Conservation (phyloP, 2,329 filamentous ascomycete species). For the Diaporthe velutina region DNA sequence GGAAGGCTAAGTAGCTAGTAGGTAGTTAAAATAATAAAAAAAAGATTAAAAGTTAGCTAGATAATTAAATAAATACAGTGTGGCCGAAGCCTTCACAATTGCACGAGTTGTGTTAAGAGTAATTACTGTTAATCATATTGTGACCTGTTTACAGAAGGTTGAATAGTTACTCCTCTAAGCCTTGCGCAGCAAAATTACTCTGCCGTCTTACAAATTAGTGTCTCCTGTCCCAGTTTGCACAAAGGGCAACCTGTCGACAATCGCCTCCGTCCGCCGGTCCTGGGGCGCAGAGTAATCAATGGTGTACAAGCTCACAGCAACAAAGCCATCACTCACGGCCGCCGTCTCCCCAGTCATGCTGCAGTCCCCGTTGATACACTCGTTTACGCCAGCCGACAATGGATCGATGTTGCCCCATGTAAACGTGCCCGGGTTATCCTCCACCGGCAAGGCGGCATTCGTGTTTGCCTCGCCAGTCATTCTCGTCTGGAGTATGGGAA, state of each 20-base stretch:
- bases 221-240: background rate
- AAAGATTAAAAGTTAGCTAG: too few species aligned
- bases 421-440: constrained; percentile 56
- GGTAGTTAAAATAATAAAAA: too few species aligned
- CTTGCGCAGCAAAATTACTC: too few species aligned
- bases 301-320: constrained; percentile 60
- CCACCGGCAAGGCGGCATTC: constrained; percentile 59
- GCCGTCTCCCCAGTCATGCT: constrained; percentile 63
- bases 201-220: too few species aligned
- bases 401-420: constrained; percentile 54
- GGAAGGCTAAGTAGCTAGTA: too few species aligned
- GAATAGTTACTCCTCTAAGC: too few species aligned
- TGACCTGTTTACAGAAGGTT: too few species aligned
- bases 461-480: constrained; percentile 63
- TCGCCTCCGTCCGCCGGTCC: background rate
- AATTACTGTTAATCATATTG: too few species aligned
- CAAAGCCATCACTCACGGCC: constrained; percentile 57
- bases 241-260: constrained; percentile 9
- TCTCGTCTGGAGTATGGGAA: constrained; percentile 60
- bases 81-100: too few species aligned
- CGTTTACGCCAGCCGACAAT: constrained; percentile 56
- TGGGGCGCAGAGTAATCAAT: constrained; percentile 63
- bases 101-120: too few species aligned
- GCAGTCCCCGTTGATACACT: constrained; percentile 65
- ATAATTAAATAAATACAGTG: too few species aligned